Evolutionary conservation across 768 basidiomycete genomes (phyloP), one percentile per base, ranked within the genome.

Genomic region (Tylopilus cervinicoccineus): DNA sequence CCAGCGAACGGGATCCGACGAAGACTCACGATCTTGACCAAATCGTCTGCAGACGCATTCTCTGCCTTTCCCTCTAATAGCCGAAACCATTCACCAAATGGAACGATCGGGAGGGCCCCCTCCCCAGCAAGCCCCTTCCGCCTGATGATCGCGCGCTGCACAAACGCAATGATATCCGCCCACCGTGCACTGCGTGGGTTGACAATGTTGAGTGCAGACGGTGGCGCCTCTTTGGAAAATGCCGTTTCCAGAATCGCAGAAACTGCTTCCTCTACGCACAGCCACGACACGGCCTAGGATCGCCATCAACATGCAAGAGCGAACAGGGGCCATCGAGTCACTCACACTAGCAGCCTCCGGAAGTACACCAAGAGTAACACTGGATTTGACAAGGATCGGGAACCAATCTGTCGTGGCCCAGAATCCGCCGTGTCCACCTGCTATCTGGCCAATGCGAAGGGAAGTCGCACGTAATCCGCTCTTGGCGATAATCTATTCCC

Each of bases 321-420:
- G 27, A 24, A 14, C n/a, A 6, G 4, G 6, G 27, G 12, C 11
- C 4, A n/a, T 12, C 14, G 6, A 26, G 13, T 6, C 13, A 58
- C 73, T 44, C 52, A 76, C 76, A 17, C 68, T 67, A 1, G 54
- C 45, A 1, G 63, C 58, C n/a, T 51, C 46, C 7, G 70, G 68
- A 6, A 72, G 46, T 14, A 48, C 53, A 40, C 64, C 65, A 9
- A 63, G 54, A 5, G 52, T 46, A 11, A 64, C n/a, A 38, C 68
- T 67, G 0, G 69, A 66, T 44, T 70, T 64, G 14, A 73, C 63
- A 4, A 78, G 57, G 31, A 69, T 64, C 14, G 77, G 76, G 24
- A 78, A 54, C 78, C 77, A 79, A 39, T 78, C 75, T 0, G 61
- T 69, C 4, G 66, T 62, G 4, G 66, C 67, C 76, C 77, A 78